These are phyloP conservation scores for Zygoascus tannicola DNA, from an alignment of 805 yeast species.

Conservation along the genomic window DNA sequence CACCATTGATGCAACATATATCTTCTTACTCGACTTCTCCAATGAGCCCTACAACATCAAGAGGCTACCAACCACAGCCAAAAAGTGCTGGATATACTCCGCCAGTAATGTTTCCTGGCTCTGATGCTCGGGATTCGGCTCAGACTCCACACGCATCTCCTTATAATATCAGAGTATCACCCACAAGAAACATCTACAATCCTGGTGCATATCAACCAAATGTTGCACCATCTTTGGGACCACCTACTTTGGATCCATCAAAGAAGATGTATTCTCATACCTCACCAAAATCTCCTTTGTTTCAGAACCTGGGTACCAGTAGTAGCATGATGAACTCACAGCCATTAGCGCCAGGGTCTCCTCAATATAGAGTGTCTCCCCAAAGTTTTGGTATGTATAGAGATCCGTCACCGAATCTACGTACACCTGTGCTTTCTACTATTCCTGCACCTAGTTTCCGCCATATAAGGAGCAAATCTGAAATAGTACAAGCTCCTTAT, in stretches of 20 bases:
- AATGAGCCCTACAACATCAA: constrained; percentile 3
- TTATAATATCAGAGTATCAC: neutral
- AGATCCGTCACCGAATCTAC: neutral
- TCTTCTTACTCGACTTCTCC: neutral
- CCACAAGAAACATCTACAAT: too few relatives aligned
- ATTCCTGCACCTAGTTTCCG: constrained; percentile 27
- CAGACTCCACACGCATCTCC: neutral
- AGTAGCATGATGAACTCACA: neutral
- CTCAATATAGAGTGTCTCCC: too few relatives aligned
- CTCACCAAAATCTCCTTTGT: constrained; percentile 6
- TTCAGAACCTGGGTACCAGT: constrained; percentile 1
- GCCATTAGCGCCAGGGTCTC: constrained; percentile 1
- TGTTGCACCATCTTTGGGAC: neutral
- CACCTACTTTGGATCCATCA: neutral
- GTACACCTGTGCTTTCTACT: constrained; percentile 5
- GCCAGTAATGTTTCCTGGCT: too few relatives aligned
- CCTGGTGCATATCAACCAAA: too few relatives aligned
- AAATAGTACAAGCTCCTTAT: constrained; percentile 25
- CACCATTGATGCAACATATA: neutral
- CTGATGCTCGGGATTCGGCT: too few relatives aligned
- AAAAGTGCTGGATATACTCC: too few relatives aligned
- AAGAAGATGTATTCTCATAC: constrained; percentile 9
- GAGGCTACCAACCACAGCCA: neutral
- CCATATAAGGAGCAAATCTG: constrained; percentile 26
- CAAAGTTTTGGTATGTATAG: neutral